Base-by-base conservation (phyloP, 2,329 filamentous ascomycete genomes). In the Hypoxylon sp. region DNA sequence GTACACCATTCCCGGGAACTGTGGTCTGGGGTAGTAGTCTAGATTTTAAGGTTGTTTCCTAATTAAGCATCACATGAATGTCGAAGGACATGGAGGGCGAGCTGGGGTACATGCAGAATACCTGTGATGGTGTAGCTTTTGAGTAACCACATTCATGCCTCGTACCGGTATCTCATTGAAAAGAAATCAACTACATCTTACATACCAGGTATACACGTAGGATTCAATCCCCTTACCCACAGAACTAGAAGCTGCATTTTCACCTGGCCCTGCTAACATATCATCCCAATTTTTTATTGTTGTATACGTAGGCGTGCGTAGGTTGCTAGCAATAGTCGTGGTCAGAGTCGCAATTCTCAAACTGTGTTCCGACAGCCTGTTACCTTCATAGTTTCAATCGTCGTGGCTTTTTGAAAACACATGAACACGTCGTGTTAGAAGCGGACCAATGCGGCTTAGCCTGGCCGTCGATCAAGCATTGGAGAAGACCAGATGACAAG, bases 311-410 rank as follows among this genome's bases (percentile, higher is more conserved):
- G n/a, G 41, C 34, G 5, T 59, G 34, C 32, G 43, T 63, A 23
- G 41, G 19, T 17, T 41, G 45, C 25, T 41, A 28, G 56, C 28
- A 48, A 43, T 51, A 28, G 45, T 36, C 49, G 38, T 64, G 25
- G 55, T 61, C 62, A 75, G 72, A 75, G 71, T 74, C 73, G 71
- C 69, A 71, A 73, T 70, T 70, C 73, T 78, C 74, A 78, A 78
- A 78, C 77, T 63, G 64, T 60, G 69, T 75, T 74, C 75, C 69
- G 72, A 75, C 73, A 72, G 72, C 67, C 72, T 77, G 75, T 73
- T 74, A 77, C 76, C 70, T 68, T 51, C 60, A 57, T 65, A 60
- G 77, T 79, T 78, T 78, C 77, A 77, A 65, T 55, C 32, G 25
- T 14, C 51, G 28, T 30, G 43, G n/a, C 28, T 45, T 65, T 38